These are phyloP conservation scores for Mrakiaceae sp. DNA, from an alignment of 1,284 basidiomycete species.

Conservation along the genomic window DNA sequence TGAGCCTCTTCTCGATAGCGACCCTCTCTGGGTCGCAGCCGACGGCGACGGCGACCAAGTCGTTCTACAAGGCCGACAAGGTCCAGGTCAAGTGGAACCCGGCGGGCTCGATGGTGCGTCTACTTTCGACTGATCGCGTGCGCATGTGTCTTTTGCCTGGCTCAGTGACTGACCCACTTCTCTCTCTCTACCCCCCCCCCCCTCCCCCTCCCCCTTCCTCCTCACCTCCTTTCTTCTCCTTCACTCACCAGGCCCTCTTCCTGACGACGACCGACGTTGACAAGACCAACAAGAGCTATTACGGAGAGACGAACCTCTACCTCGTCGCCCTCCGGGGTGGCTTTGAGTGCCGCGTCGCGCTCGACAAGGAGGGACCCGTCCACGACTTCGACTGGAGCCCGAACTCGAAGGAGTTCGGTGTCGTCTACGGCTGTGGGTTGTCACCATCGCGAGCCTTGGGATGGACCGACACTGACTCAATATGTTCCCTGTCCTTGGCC, in stretches of 20 bases:
- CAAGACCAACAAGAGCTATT: slow-evolving; percentile 93
- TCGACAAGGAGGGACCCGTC: slow-evolving; percentile 96
- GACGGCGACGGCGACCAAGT: slow-evolving; percentile 49
- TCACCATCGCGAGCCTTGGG: not conserved
- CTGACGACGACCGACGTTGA: slow-evolving; percentile 94
- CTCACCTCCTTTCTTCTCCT: not conserved
- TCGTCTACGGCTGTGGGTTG: slow-evolving; percentile 84
- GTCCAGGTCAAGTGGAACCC: slow-evolving; percentile 93
- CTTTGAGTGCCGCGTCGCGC: slow-evolving; percentile 80
- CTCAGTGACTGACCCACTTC: not conserved
- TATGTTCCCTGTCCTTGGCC: not conserved
- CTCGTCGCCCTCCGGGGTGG: slow-evolving; percentile 88
- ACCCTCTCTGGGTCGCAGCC: slow-evolving; percentile 41
- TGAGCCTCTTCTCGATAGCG: slow-evolving; percentile 70
- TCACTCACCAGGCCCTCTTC: slow-evolving; percentile 60
- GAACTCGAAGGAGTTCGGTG: slow-evolving; percentile 92
- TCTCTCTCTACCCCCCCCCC: slow-evolving; percentile 5
- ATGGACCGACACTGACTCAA: not conserved
- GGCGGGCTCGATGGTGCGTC: slow-evolving; percentile 49
- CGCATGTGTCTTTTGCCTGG: not conserved
- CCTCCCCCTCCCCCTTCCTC: not conserved
- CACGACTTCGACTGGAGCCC: slow-evolving; percentile 96
- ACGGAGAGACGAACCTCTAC: slow-evolving; percentile 93
- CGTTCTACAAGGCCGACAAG: slow-evolving; percentile 93
- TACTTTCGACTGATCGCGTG: not conserved